These are phyloP conservation scores for Fusarium temperatum DNA, from an alignment of 2,329 filamentous ascomycete genomes.

Conservation along the genomic window DNA sequence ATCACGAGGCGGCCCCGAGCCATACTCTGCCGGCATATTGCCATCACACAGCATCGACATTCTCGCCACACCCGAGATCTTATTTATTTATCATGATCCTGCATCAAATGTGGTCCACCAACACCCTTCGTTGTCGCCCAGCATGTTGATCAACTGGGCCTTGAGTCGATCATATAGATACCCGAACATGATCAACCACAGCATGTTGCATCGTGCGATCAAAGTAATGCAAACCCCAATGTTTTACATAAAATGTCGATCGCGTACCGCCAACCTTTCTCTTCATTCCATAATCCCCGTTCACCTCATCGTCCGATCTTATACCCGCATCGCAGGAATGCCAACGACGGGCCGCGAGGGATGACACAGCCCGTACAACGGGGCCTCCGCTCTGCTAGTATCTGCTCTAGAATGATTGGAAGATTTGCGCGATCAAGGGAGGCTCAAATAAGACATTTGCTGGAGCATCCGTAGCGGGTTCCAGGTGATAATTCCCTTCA, in stretches of 20 bases:
- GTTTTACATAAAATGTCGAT: background rate
- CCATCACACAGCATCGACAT: background rate
- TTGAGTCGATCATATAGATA: background rate
- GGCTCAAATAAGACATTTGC: slow-evolving; percentile 9
- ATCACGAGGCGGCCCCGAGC: background rate
- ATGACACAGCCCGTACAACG: background rate
- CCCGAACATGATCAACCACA: background rate
- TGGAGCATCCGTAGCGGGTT: background rate
- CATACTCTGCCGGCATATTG: background rate
- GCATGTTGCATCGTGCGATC: background rate
- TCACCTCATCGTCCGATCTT: background rate
- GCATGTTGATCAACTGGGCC: background rate
- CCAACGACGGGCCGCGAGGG: background rate
- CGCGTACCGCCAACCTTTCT: background rate
- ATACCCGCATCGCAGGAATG: background rate
- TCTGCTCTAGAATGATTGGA: background rate
- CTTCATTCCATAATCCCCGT: background rate
- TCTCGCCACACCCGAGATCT: background rate
- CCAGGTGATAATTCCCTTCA: too few species aligned
- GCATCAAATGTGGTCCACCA: background rate
- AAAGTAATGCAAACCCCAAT: background rate
- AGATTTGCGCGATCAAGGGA: slow-evolving; percentile 6
- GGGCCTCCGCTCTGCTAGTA: background rate
- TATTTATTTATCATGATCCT: too few species aligned
- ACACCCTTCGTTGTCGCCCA: background rate